phyloP scores from a whole-genome alignment of 2,329 filamentous ascomycete genomes.

The Emergomyces orientalis region DNA sequence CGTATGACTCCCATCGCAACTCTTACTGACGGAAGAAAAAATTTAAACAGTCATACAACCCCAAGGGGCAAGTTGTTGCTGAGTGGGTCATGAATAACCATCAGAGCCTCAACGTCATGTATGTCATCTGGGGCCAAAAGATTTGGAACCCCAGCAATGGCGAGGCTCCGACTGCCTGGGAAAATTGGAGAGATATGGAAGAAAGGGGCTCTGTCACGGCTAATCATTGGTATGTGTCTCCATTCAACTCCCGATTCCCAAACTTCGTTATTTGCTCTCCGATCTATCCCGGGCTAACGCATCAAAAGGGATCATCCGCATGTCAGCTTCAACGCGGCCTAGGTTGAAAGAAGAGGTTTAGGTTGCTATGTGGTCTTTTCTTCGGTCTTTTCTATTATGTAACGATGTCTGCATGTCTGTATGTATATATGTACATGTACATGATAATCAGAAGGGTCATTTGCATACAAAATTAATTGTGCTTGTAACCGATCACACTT shows the following conservation, averaged over 20 bases:
- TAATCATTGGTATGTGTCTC: slow-evolving; percentile 35
- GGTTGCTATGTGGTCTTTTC: not conserved
- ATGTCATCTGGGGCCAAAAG: slow-evolving; percentile 44
- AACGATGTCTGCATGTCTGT: not conserved
- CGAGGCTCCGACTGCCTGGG: slow-evolving; percentile 31
- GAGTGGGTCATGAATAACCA: slow-evolving; percentile 44
- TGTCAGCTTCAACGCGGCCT: slow-evolving; percentile 15
- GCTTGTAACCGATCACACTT: too few species aligned
- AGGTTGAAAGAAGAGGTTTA: not conserved
- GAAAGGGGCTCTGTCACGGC: slow-evolving; percentile 34
- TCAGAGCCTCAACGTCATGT: slow-evolving; percentile 36
- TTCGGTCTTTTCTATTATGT: not conserved
- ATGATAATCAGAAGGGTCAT: not conserved
- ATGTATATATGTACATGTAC: not conserved
- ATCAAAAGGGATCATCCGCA: slow-evolving; percentile 15
- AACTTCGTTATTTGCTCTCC: not conserved
- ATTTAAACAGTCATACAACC: slow-evolving; percentile 26
- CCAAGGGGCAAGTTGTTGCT: slow-evolving; percentile 37
- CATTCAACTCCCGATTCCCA: slow-evolving; percentile 8
- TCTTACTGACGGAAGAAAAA: not conserved
- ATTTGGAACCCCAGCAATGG: slow-evolving; percentile 38
- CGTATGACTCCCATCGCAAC: not conserved
- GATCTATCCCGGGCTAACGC: too few species aligned
- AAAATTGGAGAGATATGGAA: slow-evolving; percentile 37
- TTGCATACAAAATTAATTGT: too few species aligned